Percentiles rank a stretch among this genome's conserved stretches.
These are phyloP conservation scores for Solanum bulbocastanum DNA, from an alignment of 257 asterid genomes.

Conservation along the genomic window DNA sequence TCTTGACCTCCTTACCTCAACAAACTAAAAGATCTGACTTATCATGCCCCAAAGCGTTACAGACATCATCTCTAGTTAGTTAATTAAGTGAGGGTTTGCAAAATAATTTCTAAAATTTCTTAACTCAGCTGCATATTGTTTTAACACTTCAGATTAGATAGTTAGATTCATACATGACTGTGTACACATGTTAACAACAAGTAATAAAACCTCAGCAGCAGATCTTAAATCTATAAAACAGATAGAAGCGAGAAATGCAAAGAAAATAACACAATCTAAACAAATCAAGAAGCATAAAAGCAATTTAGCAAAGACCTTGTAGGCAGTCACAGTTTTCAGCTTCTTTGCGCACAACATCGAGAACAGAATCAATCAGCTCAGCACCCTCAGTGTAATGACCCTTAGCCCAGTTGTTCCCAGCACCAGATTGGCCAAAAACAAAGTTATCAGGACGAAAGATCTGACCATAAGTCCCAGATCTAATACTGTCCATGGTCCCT, in stretches of 20 bases:
- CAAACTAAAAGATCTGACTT: neutral
- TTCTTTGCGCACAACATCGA: conserved; percentile 40
- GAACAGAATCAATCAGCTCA: conserved; percentile 42
- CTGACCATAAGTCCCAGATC: conserved; percentile 39
- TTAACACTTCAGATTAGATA: neutral
- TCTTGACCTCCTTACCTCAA: neutral
- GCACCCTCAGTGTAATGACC: conserved; percentile 50
- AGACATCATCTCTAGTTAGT: neutral
- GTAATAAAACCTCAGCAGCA: neutral
- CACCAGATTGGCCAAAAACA: conserved; percentile 38
- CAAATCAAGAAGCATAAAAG: neutral
- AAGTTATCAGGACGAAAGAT: conserved; percentile 43
- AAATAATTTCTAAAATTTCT: neutral
- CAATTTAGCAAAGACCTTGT: conserved; percentile 20
- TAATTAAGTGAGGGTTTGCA: neutral
- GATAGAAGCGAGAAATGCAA: neutral
- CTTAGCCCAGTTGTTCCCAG: conserved; percentile 43
- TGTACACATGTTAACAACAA: neutral
- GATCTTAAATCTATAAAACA: neutral
- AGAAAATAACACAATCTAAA: neutral
- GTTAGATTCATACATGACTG: neutral
- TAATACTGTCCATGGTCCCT: conserved; percentile 39
- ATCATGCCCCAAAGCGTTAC: neutral
- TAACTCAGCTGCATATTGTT: neutral
- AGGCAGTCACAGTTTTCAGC: conserved; percentile 44